phyloP scores from a whole-genome alignment of 2,329 filamentous ascomycete genomes.

The Didymella exigua region DNA sequence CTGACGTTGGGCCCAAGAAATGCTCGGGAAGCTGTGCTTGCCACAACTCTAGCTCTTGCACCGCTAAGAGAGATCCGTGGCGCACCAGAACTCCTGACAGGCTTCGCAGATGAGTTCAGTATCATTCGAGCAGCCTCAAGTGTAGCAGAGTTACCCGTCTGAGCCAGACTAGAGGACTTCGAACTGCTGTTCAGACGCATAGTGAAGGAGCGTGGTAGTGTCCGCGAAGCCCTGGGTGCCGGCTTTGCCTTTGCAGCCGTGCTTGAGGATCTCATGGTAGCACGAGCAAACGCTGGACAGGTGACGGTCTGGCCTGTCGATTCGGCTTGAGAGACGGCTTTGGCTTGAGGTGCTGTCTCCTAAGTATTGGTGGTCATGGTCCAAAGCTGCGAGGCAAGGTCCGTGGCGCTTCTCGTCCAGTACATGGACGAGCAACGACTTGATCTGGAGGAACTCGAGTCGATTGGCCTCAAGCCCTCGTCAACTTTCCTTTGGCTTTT shows the following conservation, averaged over 20 bases:
- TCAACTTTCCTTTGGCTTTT: background rate
- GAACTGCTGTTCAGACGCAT: background rate
- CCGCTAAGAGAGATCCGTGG: background rate
- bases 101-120: background rate
- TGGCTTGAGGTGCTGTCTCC: background rate
- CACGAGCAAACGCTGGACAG: background rate
- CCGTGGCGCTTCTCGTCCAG: background rate
- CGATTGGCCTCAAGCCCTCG: background rate
- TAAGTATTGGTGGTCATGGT: background rate
- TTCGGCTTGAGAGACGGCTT: background rate
- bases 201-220: background rate
- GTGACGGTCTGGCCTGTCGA: background rate
- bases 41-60: background rate
- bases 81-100: background rate
- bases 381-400: background rate
- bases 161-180: background rate
- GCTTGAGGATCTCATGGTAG: background rate
- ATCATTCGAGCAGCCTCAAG: background rate
- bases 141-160: background rate
- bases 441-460: background rate
- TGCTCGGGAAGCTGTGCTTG: background rate
- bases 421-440: background rate
- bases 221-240: background rate
- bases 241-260: background rate
- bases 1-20: background rate